These are phyloP conservation scores for Asterophora lycoperdoides DNA, from an alignment of 768 basidiomycete genomes.

Conservation along the genomic window DNA sequence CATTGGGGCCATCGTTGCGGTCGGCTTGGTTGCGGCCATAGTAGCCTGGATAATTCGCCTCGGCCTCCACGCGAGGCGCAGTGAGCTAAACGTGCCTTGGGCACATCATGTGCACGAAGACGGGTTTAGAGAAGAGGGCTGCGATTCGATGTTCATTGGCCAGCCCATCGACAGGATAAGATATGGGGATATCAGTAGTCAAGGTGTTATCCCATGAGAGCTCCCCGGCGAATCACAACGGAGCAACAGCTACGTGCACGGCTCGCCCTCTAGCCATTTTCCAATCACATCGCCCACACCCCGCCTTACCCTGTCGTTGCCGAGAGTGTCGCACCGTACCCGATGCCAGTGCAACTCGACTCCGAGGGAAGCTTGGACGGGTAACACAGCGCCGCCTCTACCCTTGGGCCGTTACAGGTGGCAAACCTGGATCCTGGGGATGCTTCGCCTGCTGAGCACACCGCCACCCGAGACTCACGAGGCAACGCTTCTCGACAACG, in stretches of 20 bases:
- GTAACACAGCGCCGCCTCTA: conserved; percentile 29
- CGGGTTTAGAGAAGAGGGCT: conserved; percentile 20
- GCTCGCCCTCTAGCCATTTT: conserved; percentile 17
- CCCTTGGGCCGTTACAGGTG: conserved; percentile 44
- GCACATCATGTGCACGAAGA: conserved; percentile 22
- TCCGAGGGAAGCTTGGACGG: conserved; percentile 19
- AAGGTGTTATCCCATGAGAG: conserved; percentile 29
- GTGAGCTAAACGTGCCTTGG: conserved; percentile 35
- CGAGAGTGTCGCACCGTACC: conserved; percentile 20
- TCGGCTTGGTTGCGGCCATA: conserved; percentile 43
- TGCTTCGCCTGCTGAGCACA: conserved; percentile 25
- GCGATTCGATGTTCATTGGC: conserved; percentile 18
- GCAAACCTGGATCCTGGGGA: conserved; percentile 48
- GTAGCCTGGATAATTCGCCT: conserved; percentile 46
- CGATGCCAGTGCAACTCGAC: conserved; percentile 18
- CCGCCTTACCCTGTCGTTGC: conserved; percentile 19
- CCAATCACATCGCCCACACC: conserved; percentile 18
- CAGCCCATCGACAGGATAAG: conserved; percentile 19
- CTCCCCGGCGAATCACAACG: conserved; percentile 37
- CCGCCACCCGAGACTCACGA: conserved; percentile 27
- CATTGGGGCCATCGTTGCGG: conserved; percentile 42
- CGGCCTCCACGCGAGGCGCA: conserved; percentile 31
- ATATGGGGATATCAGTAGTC: conserved; percentile 21
- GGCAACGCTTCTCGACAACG: conserved; percentile 23
- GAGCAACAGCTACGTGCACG: conserved; percentile 23